These are phyloP conservation scores for Buddleja alternifolia DNA, from an alignment of 257 asterid species.

Conservation along the genomic window DNA sequence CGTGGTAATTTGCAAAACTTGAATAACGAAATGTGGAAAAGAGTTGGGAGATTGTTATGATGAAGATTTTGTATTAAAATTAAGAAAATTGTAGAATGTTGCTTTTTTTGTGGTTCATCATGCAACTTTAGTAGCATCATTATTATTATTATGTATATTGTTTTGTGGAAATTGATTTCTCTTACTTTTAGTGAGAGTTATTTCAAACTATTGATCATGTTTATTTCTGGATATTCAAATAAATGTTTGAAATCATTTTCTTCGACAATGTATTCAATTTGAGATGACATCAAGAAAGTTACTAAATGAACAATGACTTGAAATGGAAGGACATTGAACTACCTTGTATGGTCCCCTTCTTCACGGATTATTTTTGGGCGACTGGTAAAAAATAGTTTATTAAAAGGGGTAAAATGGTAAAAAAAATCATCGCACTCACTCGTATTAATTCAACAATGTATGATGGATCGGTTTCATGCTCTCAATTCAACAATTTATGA, in stretches of 20 bases:
- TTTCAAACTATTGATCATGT: not conserved
- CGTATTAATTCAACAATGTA: no score
- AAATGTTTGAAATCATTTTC: not conserved
- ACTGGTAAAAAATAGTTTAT: no score
- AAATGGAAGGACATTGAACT: not conserved
- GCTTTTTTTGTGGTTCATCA: not conserved
- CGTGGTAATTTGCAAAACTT: conserved; percentile 65
- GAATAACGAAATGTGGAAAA: conserved; percentile 20
- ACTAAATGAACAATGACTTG: not conserved
- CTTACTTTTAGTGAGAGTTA: not conserved
- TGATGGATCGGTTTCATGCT: no score
- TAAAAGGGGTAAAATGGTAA: no score
- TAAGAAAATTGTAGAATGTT: not conserved
- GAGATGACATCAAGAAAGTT: not conserved
- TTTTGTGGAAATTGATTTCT: not conserved
- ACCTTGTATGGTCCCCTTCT: not conserved
- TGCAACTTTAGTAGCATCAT: not conserved
- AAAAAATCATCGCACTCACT: no score
- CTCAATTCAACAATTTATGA: no score
- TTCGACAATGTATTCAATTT: not conserved
- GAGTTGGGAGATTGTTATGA: no score
- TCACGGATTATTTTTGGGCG: no score
- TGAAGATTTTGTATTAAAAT: no score
- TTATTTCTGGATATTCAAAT: not conserved
- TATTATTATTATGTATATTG: not conserved